phyloP scores from a whole-genome alignment of 495 filamentous ascomycete species.

The Aspergillus saccharolyticus region DNA sequence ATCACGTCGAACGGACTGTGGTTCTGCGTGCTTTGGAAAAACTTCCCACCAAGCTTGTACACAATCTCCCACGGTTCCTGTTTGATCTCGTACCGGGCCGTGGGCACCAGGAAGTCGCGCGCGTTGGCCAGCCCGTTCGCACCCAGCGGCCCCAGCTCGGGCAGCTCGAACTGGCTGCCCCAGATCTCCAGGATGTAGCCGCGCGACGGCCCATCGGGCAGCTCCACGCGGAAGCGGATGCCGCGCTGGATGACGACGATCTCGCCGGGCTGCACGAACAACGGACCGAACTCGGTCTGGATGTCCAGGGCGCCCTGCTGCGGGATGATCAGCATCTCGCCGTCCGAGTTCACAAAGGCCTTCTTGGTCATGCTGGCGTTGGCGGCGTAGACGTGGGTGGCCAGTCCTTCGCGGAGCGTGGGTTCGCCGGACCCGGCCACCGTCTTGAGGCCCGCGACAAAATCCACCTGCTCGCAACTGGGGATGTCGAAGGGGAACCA shows the following conservation, averaged over 20 bases:
- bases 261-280: conserved; percentile 46
- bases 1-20: conserved; percentile 51
- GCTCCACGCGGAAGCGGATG: conserved; percentile 41
- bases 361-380: conserved; percentile 44
- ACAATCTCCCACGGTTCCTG: conserved; percentile 42
- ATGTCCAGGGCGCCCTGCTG: conserved; percentile 46
- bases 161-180: conserved; percentile 44
- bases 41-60: conserved; percentile 48
- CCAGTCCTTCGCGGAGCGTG: conserved; percentile 44
- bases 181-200: conserved; percentile 49
- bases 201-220: conserved; percentile 43
- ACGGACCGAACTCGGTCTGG: conserved; percentile 45
- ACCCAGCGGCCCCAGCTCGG: conserved; percentile 47
- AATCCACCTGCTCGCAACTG: conserved; percentile 32
- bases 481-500: conserved; percentile 48
- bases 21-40: conserved; percentile 44
- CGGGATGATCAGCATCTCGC: conserved; percentile 45
- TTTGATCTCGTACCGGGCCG: conserved; percentile 38
- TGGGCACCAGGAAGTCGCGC: conserved; percentile 44
- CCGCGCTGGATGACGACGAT: conserved; percentile 45
- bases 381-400: conserved; percentile 42
- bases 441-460: conserved; percentile 44
- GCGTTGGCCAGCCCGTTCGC: conserved; percentile 48
- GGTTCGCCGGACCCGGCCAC: conserved; percentile 47
- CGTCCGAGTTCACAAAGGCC: conserved; percentile 47